Percentiles rank a stretch among this genome's conserved stretches.
These are phyloP conservation scores for Phylloporus sp. DNA, from an alignment of 768 basidiomycete species.

Conservation along the genomic window DNA sequence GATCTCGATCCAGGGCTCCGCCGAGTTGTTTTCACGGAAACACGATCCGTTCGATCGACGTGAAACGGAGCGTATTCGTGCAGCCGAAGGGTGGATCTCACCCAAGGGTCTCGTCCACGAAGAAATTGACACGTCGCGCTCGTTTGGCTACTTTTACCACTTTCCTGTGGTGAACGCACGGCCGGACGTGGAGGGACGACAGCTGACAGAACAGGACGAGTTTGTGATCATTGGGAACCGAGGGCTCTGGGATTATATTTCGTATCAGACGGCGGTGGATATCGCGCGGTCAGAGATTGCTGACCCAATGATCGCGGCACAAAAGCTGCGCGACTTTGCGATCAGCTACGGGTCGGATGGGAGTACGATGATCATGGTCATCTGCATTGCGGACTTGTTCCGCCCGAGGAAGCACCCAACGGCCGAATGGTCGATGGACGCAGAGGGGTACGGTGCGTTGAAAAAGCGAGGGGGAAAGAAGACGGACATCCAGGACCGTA, in stretches of 20 bases:
- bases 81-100: constrained; percentile 93
- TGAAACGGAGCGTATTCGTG: constrained; percentile 84
- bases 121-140: constrained; percentile 85
- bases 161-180: constrained; percentile 88
- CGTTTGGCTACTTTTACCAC: constrained; percentile 90
- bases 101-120: constrained; percentile 89
- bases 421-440: constrained; percentile 34
- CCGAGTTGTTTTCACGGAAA: constrained; percentile 66
- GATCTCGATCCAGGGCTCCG: constrained; percentile 71
- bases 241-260: constrained; percentile 91
- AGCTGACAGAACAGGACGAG: constrained; percentile 82
- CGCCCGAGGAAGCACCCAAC: constrained; percentile 43
- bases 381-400: constrained; percentile 79
- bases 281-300: constrained; percentile 72
- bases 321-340: constrained; percentile 94
- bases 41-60: constrained; percentile 88
- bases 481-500: constrained; percentile 51
- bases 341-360: constrained; percentile 95
- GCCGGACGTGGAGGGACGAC: constrained; percentile 69
- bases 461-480: constrained; percentile 39
- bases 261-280: constrained; percentile 94
- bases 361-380: constrained; percentile 97
- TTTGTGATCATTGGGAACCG: constrained; percentile 94
- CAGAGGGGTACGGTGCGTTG: constrained; percentile 28
- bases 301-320: constrained; percentile 87